Percentiles rank a stretch among this genome's conserved stretches.
These are phyloP conservation scores for Candida maris DNA, from an alignment of 805 yeast genomes.

Conservation along the genomic window DNA sequence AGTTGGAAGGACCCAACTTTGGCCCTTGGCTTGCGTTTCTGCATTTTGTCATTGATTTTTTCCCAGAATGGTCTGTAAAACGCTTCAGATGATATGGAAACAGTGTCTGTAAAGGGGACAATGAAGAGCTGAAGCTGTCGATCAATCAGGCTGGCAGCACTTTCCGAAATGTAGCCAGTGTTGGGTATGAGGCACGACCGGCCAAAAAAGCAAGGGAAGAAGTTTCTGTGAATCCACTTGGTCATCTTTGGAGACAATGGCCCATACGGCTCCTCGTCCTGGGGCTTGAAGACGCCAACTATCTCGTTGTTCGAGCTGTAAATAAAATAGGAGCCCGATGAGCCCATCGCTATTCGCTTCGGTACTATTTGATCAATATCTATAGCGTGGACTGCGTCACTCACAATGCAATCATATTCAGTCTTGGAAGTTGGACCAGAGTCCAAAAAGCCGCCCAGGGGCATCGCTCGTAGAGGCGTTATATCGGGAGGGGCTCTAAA, in stretches of 20 bases:
- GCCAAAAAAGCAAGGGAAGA: conserved; percentile 77
- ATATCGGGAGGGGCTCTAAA: conserved; percentile 40
- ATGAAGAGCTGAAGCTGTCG: conserved; percentile 53
- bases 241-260: conserved; percentile 77
- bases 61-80: conserved; percentile 56
- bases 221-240: conserved; percentile 71
- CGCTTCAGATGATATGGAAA: conserved; percentile 42
- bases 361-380: conserved; percentile 42
- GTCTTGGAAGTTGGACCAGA: conserved; percentile 25
- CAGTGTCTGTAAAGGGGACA: conserved; percentile 65
- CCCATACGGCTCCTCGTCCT: conserved; percentile 79
- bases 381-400: conserved; percentile 45
- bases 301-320: conserved; percentile 34
- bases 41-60: conserved; percentile 21
- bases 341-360: conserved; percentile 55
- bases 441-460: conserved; percentile 22
- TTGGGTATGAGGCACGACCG: conserved; percentile 70
- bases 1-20: conserved; percentile 69
- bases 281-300: conserved; percentile 69
- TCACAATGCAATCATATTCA: conserved; percentile 39
- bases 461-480: conserved; percentile 26
- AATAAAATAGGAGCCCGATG: conserved; percentile 68
- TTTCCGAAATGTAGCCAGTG: conserved; percentile 67
- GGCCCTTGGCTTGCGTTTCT: conserved; percentile 29
- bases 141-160: conserved; percentile 68